Evolutionary conservation across 129 eudicot species (phyloP).

Genomic region (Saposhnikovia divaricata): DNA sequence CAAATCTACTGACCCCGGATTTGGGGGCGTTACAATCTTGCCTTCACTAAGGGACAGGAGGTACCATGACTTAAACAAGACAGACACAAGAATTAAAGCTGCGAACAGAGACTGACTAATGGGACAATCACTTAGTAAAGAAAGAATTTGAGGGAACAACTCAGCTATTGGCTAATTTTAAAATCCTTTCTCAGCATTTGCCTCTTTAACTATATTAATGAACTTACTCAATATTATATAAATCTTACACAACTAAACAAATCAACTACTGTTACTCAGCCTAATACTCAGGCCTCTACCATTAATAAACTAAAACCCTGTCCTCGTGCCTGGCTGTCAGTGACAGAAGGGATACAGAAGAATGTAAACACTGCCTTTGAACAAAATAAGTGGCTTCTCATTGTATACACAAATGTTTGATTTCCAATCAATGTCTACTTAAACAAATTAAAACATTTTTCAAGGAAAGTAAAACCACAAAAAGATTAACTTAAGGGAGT

Average conservation of each 20-base stretch:
- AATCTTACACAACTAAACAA: background rate
- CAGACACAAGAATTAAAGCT: background rate
- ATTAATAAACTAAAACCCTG: background rate
- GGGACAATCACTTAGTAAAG: background rate
- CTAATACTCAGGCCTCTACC: background rate
- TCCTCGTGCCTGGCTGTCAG: background rate
- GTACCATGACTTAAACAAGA: background rate
- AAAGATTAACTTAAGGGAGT: background rate
- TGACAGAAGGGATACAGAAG: background rate
- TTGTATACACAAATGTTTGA: background rate
- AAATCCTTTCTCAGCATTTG: background rate
- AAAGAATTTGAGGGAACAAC: background rate
- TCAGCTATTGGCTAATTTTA: background rate
- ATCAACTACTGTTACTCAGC: background rate
- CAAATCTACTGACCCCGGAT: too few relatives aligned
- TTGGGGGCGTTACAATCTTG: too few relatives aligned
- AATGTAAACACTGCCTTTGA: background rate
- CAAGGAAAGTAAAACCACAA: conserved; percentile 3
- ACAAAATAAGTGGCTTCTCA: background rate
- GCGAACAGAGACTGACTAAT: background rate
- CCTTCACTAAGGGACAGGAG: background rate
- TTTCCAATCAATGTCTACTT: background rate
- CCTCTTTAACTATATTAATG: background rate
- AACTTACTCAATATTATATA: background rate
- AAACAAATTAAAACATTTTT: background rate